Evolutionary conservation across 768 basidiomycete genomes (phyloP).

Genomic region (Gloeophyllum trabeum): DNA sequence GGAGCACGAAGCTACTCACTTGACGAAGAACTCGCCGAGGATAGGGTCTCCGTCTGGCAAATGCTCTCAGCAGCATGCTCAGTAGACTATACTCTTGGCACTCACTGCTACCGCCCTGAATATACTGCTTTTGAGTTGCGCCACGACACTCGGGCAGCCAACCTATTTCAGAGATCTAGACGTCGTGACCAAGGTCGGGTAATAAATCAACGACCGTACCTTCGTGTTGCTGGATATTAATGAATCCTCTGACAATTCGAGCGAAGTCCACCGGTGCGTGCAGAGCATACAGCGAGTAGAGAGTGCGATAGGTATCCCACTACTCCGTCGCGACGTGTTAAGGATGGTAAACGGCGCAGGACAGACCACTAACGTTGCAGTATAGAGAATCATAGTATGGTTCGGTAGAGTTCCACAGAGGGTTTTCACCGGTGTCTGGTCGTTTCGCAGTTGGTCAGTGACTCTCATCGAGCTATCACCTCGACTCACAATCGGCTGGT

Average conservation of each 20-base stretch:
- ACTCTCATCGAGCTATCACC: too few species aligned
- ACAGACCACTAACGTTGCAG: slow-evolving; percentile 47
- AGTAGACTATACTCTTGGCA: too few species aligned
- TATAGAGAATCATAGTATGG: slow-evolving; percentile 62
- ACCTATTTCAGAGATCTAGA: slow-evolving; percentile 21
- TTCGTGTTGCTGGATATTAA: slow-evolving; percentile 58
- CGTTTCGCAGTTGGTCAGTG: too few species aligned
- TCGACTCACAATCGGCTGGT: slow-evolving; percentile 47
- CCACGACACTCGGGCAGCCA: slow-evolving; percentile 61
- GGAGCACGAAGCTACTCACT: slow-evolving; percentile 22
- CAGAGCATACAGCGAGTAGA: slow-evolving; percentile 52
- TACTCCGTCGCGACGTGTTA: slow-evolving; percentile 10
- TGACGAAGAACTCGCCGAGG: slow-evolving; percentile 53
- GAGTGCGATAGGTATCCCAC: slow-evolving; percentile 59
- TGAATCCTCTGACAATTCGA: slow-evolving; percentile 50
- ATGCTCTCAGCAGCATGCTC: too few species aligned
- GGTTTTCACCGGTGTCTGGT: slow-evolving; percentile 53
- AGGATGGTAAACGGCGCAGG: background rate
- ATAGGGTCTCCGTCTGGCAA: slow-evolving; percentile 59
- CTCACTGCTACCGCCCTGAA: slow-evolving; percentile 55
- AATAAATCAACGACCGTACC: slow-evolving; percentile 19
- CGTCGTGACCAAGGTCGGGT: background rate
- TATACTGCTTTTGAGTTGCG: slow-evolving; percentile 37
- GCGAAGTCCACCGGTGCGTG: slow-evolving; percentile 52
- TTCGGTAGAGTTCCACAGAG: slow-evolving; percentile 49